These are phyloP conservation scores for Phytopythium kandeliae DNA, from an alignment of 352 stramenopile genomes.

Conservation along the genomic window DNA sequence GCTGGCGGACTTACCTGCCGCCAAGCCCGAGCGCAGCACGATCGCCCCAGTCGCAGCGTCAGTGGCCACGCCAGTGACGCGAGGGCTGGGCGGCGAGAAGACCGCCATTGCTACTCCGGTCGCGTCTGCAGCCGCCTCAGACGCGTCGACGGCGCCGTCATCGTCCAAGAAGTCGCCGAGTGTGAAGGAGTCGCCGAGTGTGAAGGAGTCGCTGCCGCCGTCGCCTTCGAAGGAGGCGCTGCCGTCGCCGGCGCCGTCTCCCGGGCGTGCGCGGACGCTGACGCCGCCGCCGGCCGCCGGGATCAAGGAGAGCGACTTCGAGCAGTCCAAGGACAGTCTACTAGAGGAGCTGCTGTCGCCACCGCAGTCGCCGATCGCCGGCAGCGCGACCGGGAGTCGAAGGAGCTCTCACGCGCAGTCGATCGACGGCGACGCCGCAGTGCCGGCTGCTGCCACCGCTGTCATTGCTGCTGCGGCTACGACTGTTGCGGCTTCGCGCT, in stretches of 20 bases:
- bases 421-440: slow-evolving; percentile 27
- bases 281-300: slow-evolving; percentile 30
- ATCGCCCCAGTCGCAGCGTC: no score
- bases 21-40: slow-evolving; percentile 11
- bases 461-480: not conserved
- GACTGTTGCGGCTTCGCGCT: slow-evolving; percentile 4
- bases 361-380: slow-evolving; percentile 1
- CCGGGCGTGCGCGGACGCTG: slow-evolving; percentile 31
- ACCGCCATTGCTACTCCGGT: no score
- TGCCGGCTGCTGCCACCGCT: no score
- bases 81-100: no score
- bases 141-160: no score
- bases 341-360: slow-evolving; percentile 48
- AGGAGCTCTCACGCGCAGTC: slow-evolving; percentile 12
- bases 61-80: no score
- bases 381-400: not conserved
- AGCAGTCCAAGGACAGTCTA: slow-evolving; percentile 64
- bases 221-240: not conserved
- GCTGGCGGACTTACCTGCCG: slow-evolving; percentile 23
- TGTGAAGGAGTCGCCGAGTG: no score
- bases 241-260: slow-evolving; percentile 13
- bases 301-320: slow-evolving; percentile 54
- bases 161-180: no score
- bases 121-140: no score
- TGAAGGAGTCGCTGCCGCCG: slow-evolving; percentile 5